Base-by-base conservation (phyloP, 495 filamentous ascomycete species). In the Hypoxylon cercidicola region DNA sequence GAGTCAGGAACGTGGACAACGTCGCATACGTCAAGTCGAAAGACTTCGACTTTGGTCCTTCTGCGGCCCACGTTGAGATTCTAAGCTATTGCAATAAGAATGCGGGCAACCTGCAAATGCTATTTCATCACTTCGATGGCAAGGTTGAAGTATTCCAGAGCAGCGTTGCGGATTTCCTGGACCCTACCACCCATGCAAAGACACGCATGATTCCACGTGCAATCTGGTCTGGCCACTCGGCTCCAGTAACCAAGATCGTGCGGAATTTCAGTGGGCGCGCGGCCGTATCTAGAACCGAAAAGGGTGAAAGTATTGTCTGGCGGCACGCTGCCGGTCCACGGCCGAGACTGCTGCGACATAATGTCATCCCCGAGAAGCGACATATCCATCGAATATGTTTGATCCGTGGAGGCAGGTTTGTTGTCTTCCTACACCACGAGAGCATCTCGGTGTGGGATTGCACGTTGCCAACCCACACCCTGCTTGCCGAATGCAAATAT, bases 41-140 rank as follows among this genome's bases (percentile, higher is more conserved):
- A 53, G 81, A 87, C 48, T 80, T 96, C 34, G 84, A 86, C 21
- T 88, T 96, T 48, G 77, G 76, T n/a, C 64, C 71, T 3, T 56
- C 62, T 32, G 32, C 37, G n/a, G 54, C 39, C 18, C 80, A 94
- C 76, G 84, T 90, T 12, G 90, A 89, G 67, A 86, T 94, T 46
- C 82, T 88, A 64, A 86, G 82, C 45, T 96, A 96, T 71, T 90
- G 88, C 61, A 84, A 85, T 55, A 76, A 80, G 21, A 72, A 81
- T 5, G 82, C 80, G 3, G 87, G 87, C 19, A 81, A 87, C 34
- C 79, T 98, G 34, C 87, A 87, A 40, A 71, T 98, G n/a, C 78
- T 99, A 7, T 79, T 91, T 12, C 93, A 98, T 71, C 86, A 89
- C 66, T 97, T 97, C 67, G 92, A 96, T 61, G 93, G 94, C 46